phyloP scores from a whole-genome alignment of 2,329 filamentous ascomycete species.

The Penicillium olsonii region DNA sequence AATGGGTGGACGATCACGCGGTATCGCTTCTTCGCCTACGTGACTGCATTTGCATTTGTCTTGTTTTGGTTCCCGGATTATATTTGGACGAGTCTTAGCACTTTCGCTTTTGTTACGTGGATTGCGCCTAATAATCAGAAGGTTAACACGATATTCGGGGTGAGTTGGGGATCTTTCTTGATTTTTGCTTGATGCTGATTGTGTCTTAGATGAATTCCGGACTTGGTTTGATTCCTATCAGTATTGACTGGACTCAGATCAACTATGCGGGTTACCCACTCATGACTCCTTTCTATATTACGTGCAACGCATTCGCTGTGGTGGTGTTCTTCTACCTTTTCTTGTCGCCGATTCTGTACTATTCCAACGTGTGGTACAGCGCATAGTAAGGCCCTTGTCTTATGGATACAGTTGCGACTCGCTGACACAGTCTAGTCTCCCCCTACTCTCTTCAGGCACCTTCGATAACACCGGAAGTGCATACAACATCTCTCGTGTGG shows the following conservation, averaged over 20 bases:
- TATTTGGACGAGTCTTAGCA: slow-evolving; percentile 51
- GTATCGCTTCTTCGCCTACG: slow-evolving; percentile 23
- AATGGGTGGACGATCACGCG: slow-evolving; percentile 23
- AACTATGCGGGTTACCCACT: slow-evolving; percentile 33
- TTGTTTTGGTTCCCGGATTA: slow-evolving; percentile 56
- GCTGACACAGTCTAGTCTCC: slow-evolving; percentile 23
- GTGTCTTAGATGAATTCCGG: slow-evolving; percentile 23
- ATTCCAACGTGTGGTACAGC: slow-evolving; percentile 54
- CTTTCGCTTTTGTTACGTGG: slow-evolving; percentile 50
- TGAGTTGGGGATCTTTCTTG: slow-evolving; percentile 1
- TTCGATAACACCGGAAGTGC: slow-evolving; percentile 35
- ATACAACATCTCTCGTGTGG: slow-evolving; percentile 34
- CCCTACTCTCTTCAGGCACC: slow-evolving; percentile 30
- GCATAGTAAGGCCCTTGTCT: slow-evolving; percentile 25
- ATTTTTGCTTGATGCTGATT: not conserved
- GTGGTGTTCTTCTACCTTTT: slow-evolving; percentile 57
- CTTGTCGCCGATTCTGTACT: slow-evolving; percentile 55
- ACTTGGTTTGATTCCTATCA: slow-evolving; percentile 41
- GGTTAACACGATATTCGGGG: slow-evolving; percentile 30
- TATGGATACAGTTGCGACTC: not conserved
- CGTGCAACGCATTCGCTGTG: slow-evolving; percentile 58
- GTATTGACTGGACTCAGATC: slow-evolving; percentile 48
- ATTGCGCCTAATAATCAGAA: slow-evolving; percentile 46
- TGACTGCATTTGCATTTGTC: slow-evolving; percentile 18
- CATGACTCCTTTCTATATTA: slow-evolving; percentile 44